phyloP scores from a whole-genome alignment of 2,329 filamentous ascomycete species.

The Paracorniculantispora psalliotae region DNA sequence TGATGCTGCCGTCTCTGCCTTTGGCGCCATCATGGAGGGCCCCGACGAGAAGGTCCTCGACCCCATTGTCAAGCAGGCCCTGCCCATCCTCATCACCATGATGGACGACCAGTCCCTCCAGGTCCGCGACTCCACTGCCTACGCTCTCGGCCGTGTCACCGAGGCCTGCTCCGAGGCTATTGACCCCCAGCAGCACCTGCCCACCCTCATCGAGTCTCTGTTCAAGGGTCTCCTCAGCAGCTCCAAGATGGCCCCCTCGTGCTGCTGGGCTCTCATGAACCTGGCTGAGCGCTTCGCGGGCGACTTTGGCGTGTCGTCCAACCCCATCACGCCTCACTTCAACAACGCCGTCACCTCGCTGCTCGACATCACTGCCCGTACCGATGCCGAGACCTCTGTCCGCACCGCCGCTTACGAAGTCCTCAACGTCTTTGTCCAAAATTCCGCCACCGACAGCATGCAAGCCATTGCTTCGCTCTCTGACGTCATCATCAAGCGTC shows the following conservation, averaged over 20 bases:
- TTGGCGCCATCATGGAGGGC: slow-evolving; percentile 98
- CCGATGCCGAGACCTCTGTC: slow-evolving; percentile 79
- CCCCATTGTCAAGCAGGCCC: slow-evolving; percentile 90
- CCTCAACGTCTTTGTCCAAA: slow-evolving; percentile 88
- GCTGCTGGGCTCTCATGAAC: slow-evolving; percentile 99
- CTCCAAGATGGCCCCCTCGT: slow-evolving; percentile 95
- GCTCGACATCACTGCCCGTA: slow-evolving; percentile 76
- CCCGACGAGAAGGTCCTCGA: slow-evolving; percentile 89
- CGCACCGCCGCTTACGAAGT: slow-evolving; percentile 97
- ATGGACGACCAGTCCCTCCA: slow-evolving; percentile 89
- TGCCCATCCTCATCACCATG: slow-evolving; percentile 82
- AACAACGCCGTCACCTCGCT: slow-evolving; percentile 84
- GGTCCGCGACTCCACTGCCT: slow-evolving; percentile 93
- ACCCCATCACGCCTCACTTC: slow-evolving; percentile 87
- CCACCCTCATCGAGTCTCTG: slow-evolving; percentile 77
- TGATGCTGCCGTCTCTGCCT: slow-evolving; percentile 93
- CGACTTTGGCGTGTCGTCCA: slow-evolving; percentile 69
- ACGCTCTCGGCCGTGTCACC: slow-evolving; percentile 91
- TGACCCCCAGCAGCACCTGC: slow-evolving; percentile 76
- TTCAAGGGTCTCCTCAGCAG: slow-evolving; percentile 87
- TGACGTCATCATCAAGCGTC: slow-evolving; percentile 81
- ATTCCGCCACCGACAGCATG: slow-evolving; percentile 82
- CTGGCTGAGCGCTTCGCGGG: slow-evolving; percentile 92
- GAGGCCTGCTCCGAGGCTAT: slow-evolving; percentile 90
- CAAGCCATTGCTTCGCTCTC: slow-evolving; percentile 75